Evolutionary conservation across 306 rosid species (phyloP).

Genomic region (Hippophae gyantsensis): DNA sequence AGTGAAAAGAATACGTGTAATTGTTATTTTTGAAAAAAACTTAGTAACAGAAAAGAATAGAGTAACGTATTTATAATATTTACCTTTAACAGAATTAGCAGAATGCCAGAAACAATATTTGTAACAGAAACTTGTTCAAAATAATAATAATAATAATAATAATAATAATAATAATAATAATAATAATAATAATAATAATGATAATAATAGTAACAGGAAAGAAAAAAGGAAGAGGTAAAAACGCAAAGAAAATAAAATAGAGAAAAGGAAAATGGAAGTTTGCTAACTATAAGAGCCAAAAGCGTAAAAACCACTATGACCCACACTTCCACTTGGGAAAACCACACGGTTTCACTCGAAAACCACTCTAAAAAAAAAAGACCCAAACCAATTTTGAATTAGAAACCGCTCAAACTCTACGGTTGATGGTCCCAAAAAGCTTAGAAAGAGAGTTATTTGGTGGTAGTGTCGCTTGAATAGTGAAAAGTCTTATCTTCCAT

Average conservation of each 20-base stretch:
- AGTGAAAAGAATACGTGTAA: no score
- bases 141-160: no score
- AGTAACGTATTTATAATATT: no score
- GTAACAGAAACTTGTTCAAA: not conserved
- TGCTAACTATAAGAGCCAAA: conserved; percentile 20
- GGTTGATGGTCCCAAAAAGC: conserved; percentile 32
- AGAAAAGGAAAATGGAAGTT: conserved; percentile 49
- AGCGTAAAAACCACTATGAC: conserved; percentile 26
- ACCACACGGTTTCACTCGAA: conserved; percentile 51
- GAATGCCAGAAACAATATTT: no score
- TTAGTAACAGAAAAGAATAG: no score
- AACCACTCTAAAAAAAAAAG: conserved; percentile 17
- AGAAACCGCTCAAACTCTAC: not conserved
- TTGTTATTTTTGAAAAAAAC: no score
- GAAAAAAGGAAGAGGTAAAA: not conserved
- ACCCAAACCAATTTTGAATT: no score
- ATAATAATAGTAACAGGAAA: not conserved
- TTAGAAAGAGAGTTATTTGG: conserved; percentile 25
- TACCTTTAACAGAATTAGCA: no score
- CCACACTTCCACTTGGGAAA: conserved; percentile 38
- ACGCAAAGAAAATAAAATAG: conserved; percentile 22
- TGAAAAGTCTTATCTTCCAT: conserved; percentile 12
- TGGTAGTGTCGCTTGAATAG: conserved; percentile 13
- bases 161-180: no score
- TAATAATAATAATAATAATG: no score